Evolutionary conservation across 2,329 filamentous ascomycete genomes (phyloP).

Genomic region (Colletotrichum truncatum): DNA sequence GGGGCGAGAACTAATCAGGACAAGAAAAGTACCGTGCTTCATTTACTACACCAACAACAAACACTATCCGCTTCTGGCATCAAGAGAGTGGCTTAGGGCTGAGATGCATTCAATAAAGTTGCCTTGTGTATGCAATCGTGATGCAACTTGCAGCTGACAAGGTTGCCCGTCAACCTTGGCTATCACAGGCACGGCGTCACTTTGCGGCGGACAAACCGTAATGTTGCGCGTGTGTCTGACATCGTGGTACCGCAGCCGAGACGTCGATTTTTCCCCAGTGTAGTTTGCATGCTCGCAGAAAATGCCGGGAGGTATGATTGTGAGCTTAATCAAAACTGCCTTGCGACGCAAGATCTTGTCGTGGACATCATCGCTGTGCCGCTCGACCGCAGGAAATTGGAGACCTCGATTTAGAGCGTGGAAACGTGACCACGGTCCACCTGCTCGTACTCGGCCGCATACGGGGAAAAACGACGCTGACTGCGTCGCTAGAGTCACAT

Average conservation of each 20-base stretch:
- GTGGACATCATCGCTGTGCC: constrained; percentile 14
- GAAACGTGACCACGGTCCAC: no score
- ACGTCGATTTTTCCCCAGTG: not conserved
- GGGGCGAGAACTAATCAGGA: not conserved
- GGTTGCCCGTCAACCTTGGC: not conserved
- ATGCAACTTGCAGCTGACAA: constrained; percentile 5
- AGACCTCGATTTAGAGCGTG: no score
- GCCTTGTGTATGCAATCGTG: not conserved
- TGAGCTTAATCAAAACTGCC: not conserved
- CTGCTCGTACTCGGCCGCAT: constrained; percentile 10
- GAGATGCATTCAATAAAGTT: constrained; percentile 19
- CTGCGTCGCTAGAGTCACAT: constrained; percentile 12
- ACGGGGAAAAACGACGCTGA: constrained; percentile 5
- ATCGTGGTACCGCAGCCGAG: constrained; percentile 16
- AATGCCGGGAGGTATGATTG: not conserved
- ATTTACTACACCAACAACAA: not conserved
- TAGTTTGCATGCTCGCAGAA: not conserved
- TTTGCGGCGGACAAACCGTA: not conserved
- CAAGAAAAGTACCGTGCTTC: constrained; percentile 6
- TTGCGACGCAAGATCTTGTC: constrained; percentile 17
- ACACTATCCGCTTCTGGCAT: not conserved
- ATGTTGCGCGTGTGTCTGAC: not conserved
- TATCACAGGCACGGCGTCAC: not conserved
- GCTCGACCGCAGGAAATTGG: constrained; percentile 3
- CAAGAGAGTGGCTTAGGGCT: constrained; percentile 24